These are phyloP conservation scores for Xylaria grammica DNA, from an alignment of 495 filamentous ascomycete species.

Conservation along the genomic window DNA sequence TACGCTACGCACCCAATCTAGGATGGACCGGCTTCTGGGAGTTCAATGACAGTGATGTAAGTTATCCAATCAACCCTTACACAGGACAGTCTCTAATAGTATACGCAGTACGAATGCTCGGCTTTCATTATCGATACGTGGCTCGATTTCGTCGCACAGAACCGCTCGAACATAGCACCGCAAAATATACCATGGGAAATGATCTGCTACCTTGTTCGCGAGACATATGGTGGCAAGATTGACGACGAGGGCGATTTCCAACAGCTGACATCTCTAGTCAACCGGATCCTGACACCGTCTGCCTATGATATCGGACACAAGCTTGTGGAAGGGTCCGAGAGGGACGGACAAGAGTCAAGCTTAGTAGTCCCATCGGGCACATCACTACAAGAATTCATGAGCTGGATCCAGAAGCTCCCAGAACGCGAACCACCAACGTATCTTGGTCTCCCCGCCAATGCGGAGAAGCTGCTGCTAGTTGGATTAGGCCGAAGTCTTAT, in stretches of 20 bases:
- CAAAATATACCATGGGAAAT: slow-evolving; percentile 96
- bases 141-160: slow-evolving; percentile 80
- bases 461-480: slow-evolving; percentile 92
- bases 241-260: slow-evolving; percentile 88
- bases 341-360: slow-evolving; percentile 58
- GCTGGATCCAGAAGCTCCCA: slow-evolving; percentile 89
- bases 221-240: slow-evolving; percentile 98
- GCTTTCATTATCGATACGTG: slow-evolving; percentile 95
- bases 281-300: slow-evolving; percentile 75
- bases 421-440: slow-evolving; percentile 97
- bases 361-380: slow-evolving; percentile 80
- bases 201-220: slow-evolving; percentile 86
- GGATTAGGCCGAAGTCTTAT: slow-evolving; percentile 88
- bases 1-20: slow-evolving; percentile 92
- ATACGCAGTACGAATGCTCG: slow-evolving; percentile 87
- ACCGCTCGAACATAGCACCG: slow-evolving; percentile 89
- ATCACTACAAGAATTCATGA: slow-evolving; percentile 81
- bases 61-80: slow-evolving; percentile 41
- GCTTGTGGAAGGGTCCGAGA: slow-evolving; percentile 66
- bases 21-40: slow-evolving; percentile 99
- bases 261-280: slow-evolving; percentile 72
- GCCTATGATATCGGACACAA: slow-evolving; percentile 93
- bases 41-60: slow-evolving; percentile 99
- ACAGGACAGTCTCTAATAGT: slow-evolving; percentile 32
- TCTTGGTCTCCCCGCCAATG: slow-evolving; percentile 93